These are phyloP conservation scores for Boletus sp. DNA, from an alignment of 768 basidiomycete genomes.

Conservation along the genomic window DNA sequence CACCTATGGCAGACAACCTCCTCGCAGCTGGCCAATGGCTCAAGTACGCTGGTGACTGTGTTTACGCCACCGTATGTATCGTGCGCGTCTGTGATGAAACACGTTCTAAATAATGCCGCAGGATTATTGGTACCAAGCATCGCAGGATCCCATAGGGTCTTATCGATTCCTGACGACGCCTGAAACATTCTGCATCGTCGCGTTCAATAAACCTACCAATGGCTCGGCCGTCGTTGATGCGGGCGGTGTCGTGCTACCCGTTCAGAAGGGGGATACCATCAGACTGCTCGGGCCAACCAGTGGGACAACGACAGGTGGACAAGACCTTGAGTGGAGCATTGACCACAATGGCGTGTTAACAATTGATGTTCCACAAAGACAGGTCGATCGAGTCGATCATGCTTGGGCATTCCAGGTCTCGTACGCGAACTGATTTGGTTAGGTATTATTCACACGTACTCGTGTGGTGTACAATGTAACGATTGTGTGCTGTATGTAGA, in stretches of 20 bases:
- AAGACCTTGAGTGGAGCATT: conserved; percentile 32
- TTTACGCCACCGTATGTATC: conserved; percentile 49
- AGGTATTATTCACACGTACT: not conserved
- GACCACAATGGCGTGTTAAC: conserved; percentile 30
- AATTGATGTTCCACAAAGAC: conserved; percentile 29
- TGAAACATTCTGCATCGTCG: conserved; percentile 50
- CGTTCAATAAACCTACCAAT: conserved; percentile 37
- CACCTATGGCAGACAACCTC: conserved; percentile 46
- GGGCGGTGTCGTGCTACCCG: conserved; percentile 39
- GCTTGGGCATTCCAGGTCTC: conserved; percentile 44
- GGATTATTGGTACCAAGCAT: conserved; percentile 49
- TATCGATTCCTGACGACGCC: conserved; percentile 51
- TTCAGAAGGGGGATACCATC: conserved; percentile 43
- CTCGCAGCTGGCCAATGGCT: conserved; percentile 54
- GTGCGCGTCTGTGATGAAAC: not conserved
- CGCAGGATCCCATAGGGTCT: conserved; percentile 35
- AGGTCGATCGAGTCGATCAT: conserved; percentile 26
- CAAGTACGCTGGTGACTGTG: conserved; percentile 46
- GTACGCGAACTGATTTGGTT: conserved; percentile 24
- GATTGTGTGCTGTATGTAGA: not conserved
- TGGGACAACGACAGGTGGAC: not conserved
- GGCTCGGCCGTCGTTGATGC: conserved; percentile 35
- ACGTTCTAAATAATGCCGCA: conserved; percentile 14
- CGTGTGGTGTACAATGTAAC: not conserved
- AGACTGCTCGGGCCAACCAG: conserved; percentile 37